phyloP scores from a whole-genome alignment of 169 alveolate species.

The Ichthyophthirius multifiliis region DNA sequence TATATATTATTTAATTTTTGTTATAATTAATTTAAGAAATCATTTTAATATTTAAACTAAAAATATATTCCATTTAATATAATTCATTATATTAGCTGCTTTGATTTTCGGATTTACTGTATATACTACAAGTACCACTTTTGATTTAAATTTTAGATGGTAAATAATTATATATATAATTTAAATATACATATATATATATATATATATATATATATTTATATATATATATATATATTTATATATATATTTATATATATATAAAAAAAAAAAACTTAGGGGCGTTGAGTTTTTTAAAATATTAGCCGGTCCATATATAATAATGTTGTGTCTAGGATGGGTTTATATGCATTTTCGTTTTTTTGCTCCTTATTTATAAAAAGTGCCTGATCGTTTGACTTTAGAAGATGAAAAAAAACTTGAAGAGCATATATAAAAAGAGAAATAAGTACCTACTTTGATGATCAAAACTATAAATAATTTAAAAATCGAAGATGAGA shows the following conservation, averaged over 20 bases:
- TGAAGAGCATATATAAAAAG: not conserved
- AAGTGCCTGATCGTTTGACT: not conserved
- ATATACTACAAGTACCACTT: not conserved
- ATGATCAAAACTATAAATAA: not conserved
- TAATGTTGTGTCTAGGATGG: not conserved
- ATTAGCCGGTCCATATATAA: constrained; percentile 3
- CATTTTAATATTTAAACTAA: not conserved
- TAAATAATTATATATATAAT: not conserved
- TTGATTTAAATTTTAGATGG: not conserved
- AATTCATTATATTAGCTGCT: not conserved
- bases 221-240: no score
- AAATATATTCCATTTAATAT: not conserved
- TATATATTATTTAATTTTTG: not conserved
- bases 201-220: no score
- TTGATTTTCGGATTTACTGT: not conserved
- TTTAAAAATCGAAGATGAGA: not conserved
- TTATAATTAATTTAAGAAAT: not conserved
- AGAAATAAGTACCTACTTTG: not conserved
- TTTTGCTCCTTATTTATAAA: not conserved
- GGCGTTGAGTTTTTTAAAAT: not conserved
- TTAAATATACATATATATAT: not conserved
- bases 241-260: no score
- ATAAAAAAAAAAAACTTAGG: not conserved
- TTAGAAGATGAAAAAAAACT: not conserved
- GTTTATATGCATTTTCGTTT: constrained; percentile 8